Percentiles rank a stretch among this genome's conserved stretches.
These are phyloP conservation scores for Podaxis sp. DNA, from an alignment of 768 basidiomycete species.

Conservation along the genomic window DNA sequence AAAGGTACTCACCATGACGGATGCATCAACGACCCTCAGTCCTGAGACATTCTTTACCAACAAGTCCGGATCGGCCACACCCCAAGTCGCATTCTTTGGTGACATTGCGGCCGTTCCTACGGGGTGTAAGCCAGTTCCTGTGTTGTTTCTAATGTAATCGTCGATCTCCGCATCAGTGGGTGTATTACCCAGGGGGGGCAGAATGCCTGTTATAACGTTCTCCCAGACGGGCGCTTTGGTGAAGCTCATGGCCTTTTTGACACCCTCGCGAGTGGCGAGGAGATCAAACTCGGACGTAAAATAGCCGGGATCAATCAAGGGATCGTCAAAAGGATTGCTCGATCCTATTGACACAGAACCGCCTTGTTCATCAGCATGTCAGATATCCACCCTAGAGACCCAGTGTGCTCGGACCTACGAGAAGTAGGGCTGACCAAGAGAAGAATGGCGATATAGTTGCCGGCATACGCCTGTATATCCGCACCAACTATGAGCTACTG, in stretches of 20 bases:
- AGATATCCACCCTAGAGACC: neutral
- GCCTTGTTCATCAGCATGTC: slow-evolving; percentile 7
- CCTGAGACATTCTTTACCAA: slow-evolving; percentile 33
- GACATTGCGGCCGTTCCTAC: slow-evolving; percentile 35
- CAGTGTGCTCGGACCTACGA: slow-evolving; percentile 14
- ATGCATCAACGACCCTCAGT: slow-evolving; percentile 39
- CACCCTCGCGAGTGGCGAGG: slow-evolving; percentile 19
- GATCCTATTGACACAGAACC: slow-evolving; percentile 22
- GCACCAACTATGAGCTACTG: neutral
- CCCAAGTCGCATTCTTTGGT: slow-evolving; percentile 22
- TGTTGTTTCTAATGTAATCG: slow-evolving; percentile 21
- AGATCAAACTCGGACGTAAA: slow-evolving; percentile 16
- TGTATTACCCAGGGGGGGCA: slow-evolving; percentile 8
- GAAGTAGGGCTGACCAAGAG: slow-evolving; percentile 28
- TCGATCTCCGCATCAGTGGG: slow-evolving; percentile 16
- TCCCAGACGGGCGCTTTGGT: slow-evolving; percentile 20
- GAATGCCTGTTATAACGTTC: slow-evolving; percentile 16
- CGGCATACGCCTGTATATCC: slow-evolving; percentile 17
- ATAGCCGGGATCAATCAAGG: slow-evolving; percentile 20
- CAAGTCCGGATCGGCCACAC: slow-evolving; percentile 39
- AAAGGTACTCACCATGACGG: slow-evolving; percentile 28
- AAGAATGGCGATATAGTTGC: slow-evolving; percentile 21
- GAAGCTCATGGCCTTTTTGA: slow-evolving; percentile 22
- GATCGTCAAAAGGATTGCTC: slow-evolving; percentile 26
- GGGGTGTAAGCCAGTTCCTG: slow-evolving; percentile 29